Percentiles rank a stretch among this genome's conserved stretches.
Evolutionary conservation across 805 yeast genomes (phyloP).

Genomic region (Jamesozyma spencerorum): DNA sequence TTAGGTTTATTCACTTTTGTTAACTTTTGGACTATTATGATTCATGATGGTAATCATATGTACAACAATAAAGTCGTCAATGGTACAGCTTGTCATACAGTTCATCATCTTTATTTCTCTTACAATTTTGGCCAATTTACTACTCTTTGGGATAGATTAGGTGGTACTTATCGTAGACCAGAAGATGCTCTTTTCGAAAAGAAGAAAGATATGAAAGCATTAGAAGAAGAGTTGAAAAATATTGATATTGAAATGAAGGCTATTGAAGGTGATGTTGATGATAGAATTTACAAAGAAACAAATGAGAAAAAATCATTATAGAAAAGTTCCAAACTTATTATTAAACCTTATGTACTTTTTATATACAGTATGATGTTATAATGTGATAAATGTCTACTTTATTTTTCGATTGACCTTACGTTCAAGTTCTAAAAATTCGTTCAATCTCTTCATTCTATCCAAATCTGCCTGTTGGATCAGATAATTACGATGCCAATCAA

Average conservation of each 20-base stretch:
- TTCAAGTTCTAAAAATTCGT: constrained; percentile 20
- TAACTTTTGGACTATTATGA: constrained; percentile 97
- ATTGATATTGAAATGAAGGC: constrained; percentile 71
- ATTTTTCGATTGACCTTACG: neutral
- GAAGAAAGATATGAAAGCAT: constrained; percentile 49
- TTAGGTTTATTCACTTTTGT: constrained; percentile 78
- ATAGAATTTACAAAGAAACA: constrained; percentile 52
- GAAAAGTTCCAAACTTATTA: too few species aligned
- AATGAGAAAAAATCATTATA: too few species aligned
- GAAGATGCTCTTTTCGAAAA: constrained; percentile 76
- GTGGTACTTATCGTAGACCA: constrained; percentile 87
- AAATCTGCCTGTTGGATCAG: constrained; percentile 16
- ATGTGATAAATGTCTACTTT: neutral
- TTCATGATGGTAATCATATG: constrained; percentile 94
- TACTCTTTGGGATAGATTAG: constrained; percentile 95
- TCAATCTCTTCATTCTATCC: constrained; percentile 13
- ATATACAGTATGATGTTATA: neutral
- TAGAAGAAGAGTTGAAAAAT: constrained; percentile 61
- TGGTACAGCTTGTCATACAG: constrained; percentile 97
- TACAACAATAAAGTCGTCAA: constrained; percentile 89
- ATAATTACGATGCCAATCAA: constrained; percentile 17
- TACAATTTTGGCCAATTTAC: constrained; percentile 98
- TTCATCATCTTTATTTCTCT: constrained; percentile 93
- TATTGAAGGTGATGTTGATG: constrained; percentile 71
- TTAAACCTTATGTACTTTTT: neutral